Evolutionary conservation across 768 basidiomycete genomes (phyloP).

Genomic region (Mycena haematopus): DNA sequence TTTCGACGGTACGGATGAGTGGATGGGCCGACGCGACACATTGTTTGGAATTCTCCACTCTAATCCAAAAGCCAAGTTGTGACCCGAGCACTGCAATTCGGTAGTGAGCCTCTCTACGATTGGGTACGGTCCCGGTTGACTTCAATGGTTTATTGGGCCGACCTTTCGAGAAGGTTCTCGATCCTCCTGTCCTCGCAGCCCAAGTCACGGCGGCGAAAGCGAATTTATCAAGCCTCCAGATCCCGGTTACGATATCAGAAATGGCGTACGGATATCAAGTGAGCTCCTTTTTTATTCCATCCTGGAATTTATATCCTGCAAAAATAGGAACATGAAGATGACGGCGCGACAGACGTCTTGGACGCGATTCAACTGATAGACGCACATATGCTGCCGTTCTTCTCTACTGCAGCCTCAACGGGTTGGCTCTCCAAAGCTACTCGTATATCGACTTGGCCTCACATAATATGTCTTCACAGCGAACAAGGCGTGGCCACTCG

Average conservation of each 20-base stretch:
- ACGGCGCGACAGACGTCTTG: conserved; percentile 60
- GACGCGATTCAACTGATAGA: conserved; percentile 69
- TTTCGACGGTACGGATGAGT: conserved; percentile 53
- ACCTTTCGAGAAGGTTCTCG: conserved; percentile 43
- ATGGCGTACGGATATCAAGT: conserved; percentile 66
- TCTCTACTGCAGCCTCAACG: conserved; percentile 59
- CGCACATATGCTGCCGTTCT: conserved; percentile 77
- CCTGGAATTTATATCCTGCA: not conserved
- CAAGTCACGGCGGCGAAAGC: conserved; percentile 59
- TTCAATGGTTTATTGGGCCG: not conserved
- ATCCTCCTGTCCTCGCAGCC: conserved; percentile 51
- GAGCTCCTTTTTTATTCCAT: not conserved
- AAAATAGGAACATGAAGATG: conserved; percentile 45
- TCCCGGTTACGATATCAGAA: conserved; percentile 74
- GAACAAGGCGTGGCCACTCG: conserved; percentile 66
- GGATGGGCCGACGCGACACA: conserved; percentile 59
- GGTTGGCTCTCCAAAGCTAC: conserved; percentile 45
- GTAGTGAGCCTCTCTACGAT: conserved; percentile 74
- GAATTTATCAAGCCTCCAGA: conserved; percentile 56
- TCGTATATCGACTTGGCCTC: conserved; percentile 2
- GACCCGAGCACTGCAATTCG: conserved; percentile 71
- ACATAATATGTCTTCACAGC: conserved; percentile 42
- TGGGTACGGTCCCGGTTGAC: conserved; percentile 14
- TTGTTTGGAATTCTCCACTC: conserved; percentile 60
- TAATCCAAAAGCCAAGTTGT: conserved; percentile 68